Base-by-base conservation (phyloP, 2,329 filamentous ascomycete species). In the Ophiostoma tasmaniense region DNA sequence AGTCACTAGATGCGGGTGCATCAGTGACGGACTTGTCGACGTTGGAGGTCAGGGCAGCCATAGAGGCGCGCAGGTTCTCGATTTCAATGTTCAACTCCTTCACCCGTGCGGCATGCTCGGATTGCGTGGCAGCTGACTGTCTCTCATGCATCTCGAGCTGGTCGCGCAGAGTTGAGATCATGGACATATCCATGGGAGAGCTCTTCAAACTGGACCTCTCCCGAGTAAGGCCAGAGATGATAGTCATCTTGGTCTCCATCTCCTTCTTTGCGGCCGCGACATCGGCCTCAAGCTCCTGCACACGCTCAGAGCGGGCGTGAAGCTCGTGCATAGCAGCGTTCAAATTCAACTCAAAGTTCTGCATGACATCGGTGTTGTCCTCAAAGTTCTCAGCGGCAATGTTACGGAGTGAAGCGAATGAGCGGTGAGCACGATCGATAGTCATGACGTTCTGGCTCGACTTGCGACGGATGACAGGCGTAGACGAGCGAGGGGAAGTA, bases 161-260 rank as follows among this genome's bases (percentile, higher is more conserved):
- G 72, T 96, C 91, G 70, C 91, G 90, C 81, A 99, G 87, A 20
- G 89, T 90, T 4, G 92, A 90, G 39, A 98, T 89, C 72, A 97
- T 89, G 0, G 92, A 93, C 77, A 97, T 96, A 76, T 99, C 95
- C 76, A 97, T 89, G 8, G 93, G 90, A 30, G 90, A 90, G 2
- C 77, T 85, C 77, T 94, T 92, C 80, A 97, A 84, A 79, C 93
- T 97, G 2, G 92, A 94, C 70, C 96, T 85, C 79, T 99, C 96
- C 68, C 95, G 89, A 3, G 95, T 96, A 72, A 99, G 83, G 7
- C 95, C 95, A 37, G 92, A 92, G 74, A 99, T 98, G 76, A 99
- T 93, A 37, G 92, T 91, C 83, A 94, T 93, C 85, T 99, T 99
- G 72, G 87, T 89, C 76, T 99, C 95, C 90, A 98, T 96, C 78